These are phyloP conservation scores for Cordyceps militaris DNA, from an alignment of 2,329 filamentous ascomycete species.

Conservation along the genomic window DNA sequence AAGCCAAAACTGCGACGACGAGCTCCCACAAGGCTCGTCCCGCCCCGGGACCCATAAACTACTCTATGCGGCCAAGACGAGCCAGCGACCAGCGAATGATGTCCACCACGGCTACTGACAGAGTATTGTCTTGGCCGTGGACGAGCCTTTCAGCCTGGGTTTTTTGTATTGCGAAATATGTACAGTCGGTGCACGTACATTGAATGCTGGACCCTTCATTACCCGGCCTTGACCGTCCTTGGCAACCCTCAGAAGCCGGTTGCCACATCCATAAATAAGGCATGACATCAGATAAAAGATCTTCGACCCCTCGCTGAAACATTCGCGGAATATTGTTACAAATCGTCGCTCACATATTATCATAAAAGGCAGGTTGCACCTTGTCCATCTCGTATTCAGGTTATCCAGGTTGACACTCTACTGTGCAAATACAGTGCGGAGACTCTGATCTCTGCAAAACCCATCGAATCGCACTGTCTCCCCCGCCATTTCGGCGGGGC, in stretches of 20 bases:
- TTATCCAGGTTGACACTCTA: neutral
- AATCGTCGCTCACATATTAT: neutral
- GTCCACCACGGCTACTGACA: neutral
- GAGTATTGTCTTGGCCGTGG: neutral
- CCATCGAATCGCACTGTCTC: neutral
- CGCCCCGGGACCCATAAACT: conserved; percentile 12
- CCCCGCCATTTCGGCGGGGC: neutral
- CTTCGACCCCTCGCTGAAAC: too few relatives aligned
- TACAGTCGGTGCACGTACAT: too few relatives aligned
- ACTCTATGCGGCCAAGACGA: conserved; percentile 7
- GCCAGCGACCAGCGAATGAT: neutral
- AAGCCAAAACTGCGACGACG: neutral
- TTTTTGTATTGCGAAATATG: neutral
- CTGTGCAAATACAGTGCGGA: neutral
- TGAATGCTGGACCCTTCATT: too few relatives aligned
- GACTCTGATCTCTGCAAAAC: too few relatives aligned
- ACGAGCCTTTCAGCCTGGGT: neutral
- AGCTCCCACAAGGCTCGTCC: conserved; percentile 8
- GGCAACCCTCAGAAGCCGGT: neutral
- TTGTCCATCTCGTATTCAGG: conserved; percentile 6
- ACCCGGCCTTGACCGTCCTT: neutral
- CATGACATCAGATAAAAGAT: neutral
- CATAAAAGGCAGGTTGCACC: neutral
- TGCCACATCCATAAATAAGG: neutral
- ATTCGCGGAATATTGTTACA: neutral